These are phyloP conservation scores for Mucor piriformis DNA, from an alignment of 371 early-diverging fungal species.

Conservation along the genomic window DNA sequence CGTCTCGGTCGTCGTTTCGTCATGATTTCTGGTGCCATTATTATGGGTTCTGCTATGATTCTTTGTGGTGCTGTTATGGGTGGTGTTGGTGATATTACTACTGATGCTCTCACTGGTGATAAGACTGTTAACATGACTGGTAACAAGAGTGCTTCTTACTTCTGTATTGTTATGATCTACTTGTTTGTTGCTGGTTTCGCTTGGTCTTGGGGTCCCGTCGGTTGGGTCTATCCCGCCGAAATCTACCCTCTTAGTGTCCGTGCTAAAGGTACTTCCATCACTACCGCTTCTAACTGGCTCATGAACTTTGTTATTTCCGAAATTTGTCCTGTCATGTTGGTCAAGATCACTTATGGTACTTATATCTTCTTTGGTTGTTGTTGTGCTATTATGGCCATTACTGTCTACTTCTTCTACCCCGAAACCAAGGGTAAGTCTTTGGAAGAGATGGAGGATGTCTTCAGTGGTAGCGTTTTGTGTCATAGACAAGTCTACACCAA, in stretches of 20 bases:
- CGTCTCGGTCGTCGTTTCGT: constrained; percentile 43
- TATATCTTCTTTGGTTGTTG: constrained; percentile 62
- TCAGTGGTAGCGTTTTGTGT: constrained; percentile 30
- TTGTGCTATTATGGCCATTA: constrained; percentile 34
- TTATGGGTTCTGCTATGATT: constrained; percentile 42
- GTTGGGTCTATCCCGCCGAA: constrained; percentile 63
- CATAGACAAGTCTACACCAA: background rate
- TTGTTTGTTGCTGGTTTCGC: constrained; percentile 46
- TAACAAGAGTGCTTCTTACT: constrained; percentile 38
- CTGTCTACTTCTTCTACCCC: constrained; percentile 42
- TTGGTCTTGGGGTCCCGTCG: constrained; percentile 50
- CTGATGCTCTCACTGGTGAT: constrained; percentile 12
- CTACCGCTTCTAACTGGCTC: constrained; percentile 70
- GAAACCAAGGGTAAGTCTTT: constrained; percentile 60
- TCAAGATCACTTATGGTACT: constrained; percentile 42
- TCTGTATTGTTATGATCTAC: constrained; percentile 45
- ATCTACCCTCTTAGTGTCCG: constrained; percentile 55
- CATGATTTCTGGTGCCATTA: constrained; percentile 37
- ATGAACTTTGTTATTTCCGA: constrained; percentile 48
- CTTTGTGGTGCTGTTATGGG: constrained; percentile 42
- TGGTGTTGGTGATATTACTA: constrained; percentile 20
- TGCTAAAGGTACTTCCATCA: constrained; percentile 43
- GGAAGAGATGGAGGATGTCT: constrained; percentile 59
- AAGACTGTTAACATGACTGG: constrained; percentile 27
- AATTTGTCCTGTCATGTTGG: constrained; percentile 44